These are phyloP conservation scores for Phellopilus nigrolimitatus DNA, from an alignment of 1,284 basidiomycete species.

Conservation along the genomic window DNA sequence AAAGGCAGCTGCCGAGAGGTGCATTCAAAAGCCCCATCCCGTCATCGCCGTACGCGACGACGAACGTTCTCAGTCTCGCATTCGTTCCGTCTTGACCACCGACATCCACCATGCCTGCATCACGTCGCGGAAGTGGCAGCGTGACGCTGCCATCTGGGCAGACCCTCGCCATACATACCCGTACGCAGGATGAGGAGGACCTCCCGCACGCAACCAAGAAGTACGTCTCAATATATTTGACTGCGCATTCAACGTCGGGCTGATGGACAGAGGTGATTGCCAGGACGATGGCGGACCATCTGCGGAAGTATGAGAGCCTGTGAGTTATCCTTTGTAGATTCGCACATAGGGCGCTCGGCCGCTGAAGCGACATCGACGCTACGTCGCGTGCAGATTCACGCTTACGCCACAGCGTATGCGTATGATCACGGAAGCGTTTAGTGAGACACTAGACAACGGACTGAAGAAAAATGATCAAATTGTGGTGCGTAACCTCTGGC, in stretches of 20 bases:
- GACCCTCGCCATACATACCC: conserved; percentile 72
- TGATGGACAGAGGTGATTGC: conserved; percentile 9
- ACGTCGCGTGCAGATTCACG: conserved; percentile 52
- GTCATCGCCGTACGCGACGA: conserved; percentile 18
- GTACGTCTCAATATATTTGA: conserved; percentile 36
- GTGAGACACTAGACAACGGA: conserved; percentile 86
- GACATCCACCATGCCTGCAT: conserved; percentile 47
- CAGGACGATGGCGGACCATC: conserved; percentile 85
- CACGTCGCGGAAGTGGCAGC: conserved; percentile 71
- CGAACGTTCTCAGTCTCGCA: not conserved
- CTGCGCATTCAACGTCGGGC: not conserved
- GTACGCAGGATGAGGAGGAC: conserved; percentile 75
- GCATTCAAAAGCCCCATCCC: too few relatives aligned
- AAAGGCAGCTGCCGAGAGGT: too few relatives aligned
- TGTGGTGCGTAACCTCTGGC: conserved; percentile 62
- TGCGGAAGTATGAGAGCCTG: conserved; percentile 82
- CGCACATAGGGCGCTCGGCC: conserved; percentile 1
- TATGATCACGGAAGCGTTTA: conserved; percentile 96
- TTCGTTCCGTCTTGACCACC: too few relatives aligned
- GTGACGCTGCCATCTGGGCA: conserved; percentile 67
- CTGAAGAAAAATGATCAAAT: conserved; percentile 80
- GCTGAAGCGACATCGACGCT: conserved; percentile 1
- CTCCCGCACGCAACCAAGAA: conserved; percentile 85
- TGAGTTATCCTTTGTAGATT: conserved; percentile 40
- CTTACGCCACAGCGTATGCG: conserved; percentile 92